Percentiles rank a stretch among this genome's conserved stretches.
Evolutionary conservation across 108 stramenopile species (phyloP).

Genomic region (Seminavis robusta): DNA sequence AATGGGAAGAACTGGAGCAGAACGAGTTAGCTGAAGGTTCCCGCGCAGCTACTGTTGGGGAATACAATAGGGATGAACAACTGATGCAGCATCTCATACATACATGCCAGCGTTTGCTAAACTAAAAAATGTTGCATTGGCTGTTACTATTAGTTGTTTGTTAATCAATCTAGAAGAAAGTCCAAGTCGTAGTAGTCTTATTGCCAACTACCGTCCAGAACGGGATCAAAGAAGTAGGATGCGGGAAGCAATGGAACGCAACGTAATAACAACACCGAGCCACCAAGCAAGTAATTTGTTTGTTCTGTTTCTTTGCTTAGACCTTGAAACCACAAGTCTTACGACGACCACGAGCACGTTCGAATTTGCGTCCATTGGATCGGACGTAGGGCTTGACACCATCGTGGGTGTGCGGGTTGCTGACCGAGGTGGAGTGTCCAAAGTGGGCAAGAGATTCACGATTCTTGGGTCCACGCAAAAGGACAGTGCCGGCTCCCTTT

Average conservation of each 20-base stretch:
- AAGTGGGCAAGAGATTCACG: conserved; percentile 97
- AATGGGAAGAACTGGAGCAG: too few relatives aligned
- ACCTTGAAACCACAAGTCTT: conserved; percentile 97
- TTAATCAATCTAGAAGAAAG: too few relatives aligned
- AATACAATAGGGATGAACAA: too few relatives aligned
- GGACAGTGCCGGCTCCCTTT: conserved; percentile 94
- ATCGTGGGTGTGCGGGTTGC: conserved; percentile 90
- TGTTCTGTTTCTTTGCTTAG: conserved; percentile 34
- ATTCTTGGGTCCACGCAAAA: conserved; percentile 98
- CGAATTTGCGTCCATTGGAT: conserved; percentile 99
- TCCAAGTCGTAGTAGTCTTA: too few relatives aligned
- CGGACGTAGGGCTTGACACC: conserved; percentile 97
- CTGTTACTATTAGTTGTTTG: too few relatives aligned
- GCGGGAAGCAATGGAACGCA: background rate
- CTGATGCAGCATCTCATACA: too few relatives aligned
- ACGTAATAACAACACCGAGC: background rate
- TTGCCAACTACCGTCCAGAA: too few relatives aligned
- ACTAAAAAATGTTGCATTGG: too few relatives aligned
- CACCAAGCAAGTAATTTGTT: conserved; percentile 7
- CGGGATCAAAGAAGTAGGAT: too few relatives aligned
- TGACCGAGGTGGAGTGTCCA: conserved; percentile 89
- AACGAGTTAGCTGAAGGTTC: too few relatives aligned
- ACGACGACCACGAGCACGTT: conserved; percentile 99
- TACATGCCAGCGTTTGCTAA: too few relatives aligned
- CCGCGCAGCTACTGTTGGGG: too few relatives aligned